Conservation (phyloP, 257 asterid species). For the Nicotiana attenuata region DNA sequence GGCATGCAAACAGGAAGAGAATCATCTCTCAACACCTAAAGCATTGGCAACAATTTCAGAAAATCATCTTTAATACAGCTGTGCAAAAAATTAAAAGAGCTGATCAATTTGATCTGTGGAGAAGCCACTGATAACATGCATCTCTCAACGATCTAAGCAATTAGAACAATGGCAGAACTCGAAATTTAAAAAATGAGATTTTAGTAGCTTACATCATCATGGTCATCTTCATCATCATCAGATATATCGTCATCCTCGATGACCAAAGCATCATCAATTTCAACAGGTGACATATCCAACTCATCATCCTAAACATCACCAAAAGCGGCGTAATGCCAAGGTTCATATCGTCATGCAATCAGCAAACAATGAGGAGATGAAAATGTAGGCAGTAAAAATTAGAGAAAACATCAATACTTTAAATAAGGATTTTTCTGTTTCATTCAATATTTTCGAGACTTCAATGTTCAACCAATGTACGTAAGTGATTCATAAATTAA, state of each 20-base stretch:
- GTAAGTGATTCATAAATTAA: not conserved
- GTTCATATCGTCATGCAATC: not conserved
- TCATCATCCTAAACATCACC: slow-evolving; percentile 75
- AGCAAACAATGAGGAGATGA: not conserved
- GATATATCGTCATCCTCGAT: slow-evolving; percentile 96
- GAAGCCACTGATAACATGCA: not conserved
- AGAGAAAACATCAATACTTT: not conserved
- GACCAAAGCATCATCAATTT: slow-evolving; percentile 82
- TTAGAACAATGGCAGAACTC: not conserved
- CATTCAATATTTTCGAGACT: not conserved
- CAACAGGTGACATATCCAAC: slow-evolving; percentile 74
- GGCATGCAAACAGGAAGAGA: slow-evolving; percentile 67
- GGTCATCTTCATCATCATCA: slow-evolving; percentile 77
- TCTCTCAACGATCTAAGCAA: not conserved
- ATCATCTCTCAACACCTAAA: slow-evolving; percentile 76
- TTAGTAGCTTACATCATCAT: slow-evolving; percentile 62
- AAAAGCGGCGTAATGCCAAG: not conserved
- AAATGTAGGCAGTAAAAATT: not conserved
- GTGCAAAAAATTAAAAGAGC: not conserved
- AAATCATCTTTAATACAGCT: not conserved
- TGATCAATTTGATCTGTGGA: not conserved
- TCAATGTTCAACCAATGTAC: not conserved
- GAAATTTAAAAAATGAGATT: not conserved
- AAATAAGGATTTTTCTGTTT: not conserved
- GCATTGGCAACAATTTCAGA: not conserved